These are phyloP conservation scores for Podospora conica DNA, from an alignment of 495 filamentous ascomycete species.

Conservation along the genomic window DNA sequence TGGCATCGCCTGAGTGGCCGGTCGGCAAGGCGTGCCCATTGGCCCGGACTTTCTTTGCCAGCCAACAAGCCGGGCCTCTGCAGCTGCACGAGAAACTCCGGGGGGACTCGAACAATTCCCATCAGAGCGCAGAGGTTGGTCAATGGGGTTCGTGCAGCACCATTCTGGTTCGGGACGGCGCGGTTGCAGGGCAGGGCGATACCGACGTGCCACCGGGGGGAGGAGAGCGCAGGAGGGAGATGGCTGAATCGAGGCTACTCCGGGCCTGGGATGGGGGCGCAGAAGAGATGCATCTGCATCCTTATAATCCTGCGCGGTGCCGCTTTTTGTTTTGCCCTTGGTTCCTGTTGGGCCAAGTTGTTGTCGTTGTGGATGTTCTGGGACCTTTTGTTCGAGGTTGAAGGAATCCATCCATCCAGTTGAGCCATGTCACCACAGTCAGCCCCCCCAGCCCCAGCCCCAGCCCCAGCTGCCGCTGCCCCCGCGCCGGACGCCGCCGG, in stretches of 20 bases:
- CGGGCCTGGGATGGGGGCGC: neutral
- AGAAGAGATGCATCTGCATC: neutral
- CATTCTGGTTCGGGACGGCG: neutral
- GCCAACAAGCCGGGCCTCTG: neutral
- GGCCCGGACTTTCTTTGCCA: neutral
- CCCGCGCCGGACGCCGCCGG: neutral
- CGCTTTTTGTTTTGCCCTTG: neutral
- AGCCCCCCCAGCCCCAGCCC: no score
- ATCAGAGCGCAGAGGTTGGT: neutral
- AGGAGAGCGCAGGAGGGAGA: no score
- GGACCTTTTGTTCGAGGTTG: neutral
- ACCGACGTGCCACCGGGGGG: neutral
- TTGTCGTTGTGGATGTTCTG: neutral
- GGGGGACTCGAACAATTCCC: neutral
- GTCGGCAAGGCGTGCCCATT: neutral
- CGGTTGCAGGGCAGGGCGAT: neutral
- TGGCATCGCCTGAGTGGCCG: neutral
- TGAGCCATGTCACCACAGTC: neutral
- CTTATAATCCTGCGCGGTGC: neutral
- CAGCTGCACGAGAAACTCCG: constrained; percentile 4
- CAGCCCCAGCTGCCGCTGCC: neutral
- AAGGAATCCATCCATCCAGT: neutral
- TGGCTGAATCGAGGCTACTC: neutral
- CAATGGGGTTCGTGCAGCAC: neutral
- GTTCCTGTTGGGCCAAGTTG: neutral